Evolutionary conservation across 352 stramenopile species (phyloP).

Genomic region (Phytophthora multivora): DNA sequence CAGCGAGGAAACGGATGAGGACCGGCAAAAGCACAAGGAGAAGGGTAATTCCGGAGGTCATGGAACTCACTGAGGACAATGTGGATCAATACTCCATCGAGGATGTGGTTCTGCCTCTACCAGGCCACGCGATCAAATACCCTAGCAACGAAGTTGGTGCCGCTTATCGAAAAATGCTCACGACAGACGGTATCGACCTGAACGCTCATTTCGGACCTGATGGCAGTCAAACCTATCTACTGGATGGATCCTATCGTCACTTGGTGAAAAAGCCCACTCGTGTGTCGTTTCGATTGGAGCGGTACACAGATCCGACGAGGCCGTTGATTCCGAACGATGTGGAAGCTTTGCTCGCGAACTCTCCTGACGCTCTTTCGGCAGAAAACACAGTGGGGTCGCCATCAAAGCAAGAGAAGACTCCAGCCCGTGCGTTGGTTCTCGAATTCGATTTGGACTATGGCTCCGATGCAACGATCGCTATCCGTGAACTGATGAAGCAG

Average conservation of each 20-base stretch:
- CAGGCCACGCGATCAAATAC: conserved; percentile 88
- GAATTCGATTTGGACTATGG: conserved; percentile 67
- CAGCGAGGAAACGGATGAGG: conserved; percentile 42
- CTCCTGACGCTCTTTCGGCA: neutral
- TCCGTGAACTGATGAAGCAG: conserved; percentile 94
- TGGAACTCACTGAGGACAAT: conserved; percentile 86
- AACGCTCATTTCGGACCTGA: conserved; percentile 49
- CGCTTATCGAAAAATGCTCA: conserved; percentile 58
- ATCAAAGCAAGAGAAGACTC: conserved; percentile 17
- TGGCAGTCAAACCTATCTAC: conserved; percentile 62
- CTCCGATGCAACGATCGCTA: conserved; percentile 92
- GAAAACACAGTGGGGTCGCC: neutral
- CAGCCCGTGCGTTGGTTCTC: conserved; percentile 52
- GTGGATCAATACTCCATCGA: conserved; percentile 87
- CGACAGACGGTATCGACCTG: conserved; percentile 64
- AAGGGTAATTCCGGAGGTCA: conserved; percentile 31
- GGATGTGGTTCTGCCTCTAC: conserved; percentile 95
- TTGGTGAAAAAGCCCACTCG: conserved; percentile 88
- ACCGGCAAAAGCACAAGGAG: conserved; percentile 24
- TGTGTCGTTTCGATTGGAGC: conserved; percentile 83
- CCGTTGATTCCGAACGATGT: conserved; percentile 92
- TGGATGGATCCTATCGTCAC: conserved; percentile 91
- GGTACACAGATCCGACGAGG: conserved; percentile 89
- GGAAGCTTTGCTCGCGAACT: conserved; percentile 45
- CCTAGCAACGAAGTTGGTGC: conserved; percentile 73